These are phyloP conservation scores for Nicotiana tomentosiformis DNA, from an alignment of 257 asterid species.

Conservation along the genomic window DNA sequence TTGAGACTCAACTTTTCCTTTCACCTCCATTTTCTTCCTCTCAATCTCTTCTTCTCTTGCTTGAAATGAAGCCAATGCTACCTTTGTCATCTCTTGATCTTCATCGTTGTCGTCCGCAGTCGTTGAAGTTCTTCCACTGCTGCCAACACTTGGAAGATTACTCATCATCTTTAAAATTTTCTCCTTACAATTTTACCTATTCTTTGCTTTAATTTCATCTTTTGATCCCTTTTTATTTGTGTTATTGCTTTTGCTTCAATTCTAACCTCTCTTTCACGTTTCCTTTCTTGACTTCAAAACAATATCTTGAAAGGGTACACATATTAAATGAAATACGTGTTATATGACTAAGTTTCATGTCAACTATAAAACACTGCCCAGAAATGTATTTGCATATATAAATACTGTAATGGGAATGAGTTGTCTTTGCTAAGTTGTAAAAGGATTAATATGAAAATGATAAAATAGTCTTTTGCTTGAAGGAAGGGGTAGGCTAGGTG, in stretches of 20 bases:
- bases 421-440: not conserved
- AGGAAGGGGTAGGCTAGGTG: not conserved
- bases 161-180: constrained; percentile 28
- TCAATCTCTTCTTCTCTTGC: constrained; percentile 81
- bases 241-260: constrained; percentile 60
- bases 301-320: constrained; percentile 19
- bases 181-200: not conserved
- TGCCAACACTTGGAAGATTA: constrained; percentile 35
- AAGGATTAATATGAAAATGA: not conserved
- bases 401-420: not conserved
- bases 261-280: constrained; percentile 21
- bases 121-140: constrained; percentile 50
- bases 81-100: constrained; percentile 55
- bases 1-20: constrained; percentile 60
- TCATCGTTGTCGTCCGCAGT: constrained; percentile 25
- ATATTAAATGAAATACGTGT: not conserved
- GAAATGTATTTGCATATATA: not conserved
- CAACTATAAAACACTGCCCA: not conserved
- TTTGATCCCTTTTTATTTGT: constrained; percentile 12
- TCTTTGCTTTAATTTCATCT: not conserved
- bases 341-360: not conserved
- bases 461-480: constrained; percentile 17
- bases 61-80: constrained; percentile 49
- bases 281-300: constrained; percentile 53
- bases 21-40: constrained; percentile 68